Evolutionary conservation across 257 asterid genomes (phyloP).

Genomic region (Lantana camara): DNA sequence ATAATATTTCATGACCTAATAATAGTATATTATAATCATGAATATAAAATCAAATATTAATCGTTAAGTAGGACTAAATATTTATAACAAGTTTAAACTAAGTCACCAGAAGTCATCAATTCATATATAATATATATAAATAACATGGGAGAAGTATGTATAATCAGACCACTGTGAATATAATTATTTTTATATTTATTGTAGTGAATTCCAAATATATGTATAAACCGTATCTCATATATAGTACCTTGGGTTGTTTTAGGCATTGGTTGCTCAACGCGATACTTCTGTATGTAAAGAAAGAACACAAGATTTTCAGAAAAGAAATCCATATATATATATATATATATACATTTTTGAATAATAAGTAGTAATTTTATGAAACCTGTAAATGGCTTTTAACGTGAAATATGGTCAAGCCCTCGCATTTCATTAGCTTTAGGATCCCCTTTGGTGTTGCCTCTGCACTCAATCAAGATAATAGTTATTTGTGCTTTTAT

Average conservation of each 20-base stretch:
- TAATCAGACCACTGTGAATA: too few relatives aligned
- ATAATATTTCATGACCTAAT: too few relatives aligned
- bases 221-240: too few relatives aligned
- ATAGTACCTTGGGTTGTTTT: slow-evolving; percentile 35
- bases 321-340: neutral
- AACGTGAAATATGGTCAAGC: slow-evolving; percentile 50
- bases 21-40: too few relatives aligned
- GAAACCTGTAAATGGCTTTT: slow-evolving; percentile 67
- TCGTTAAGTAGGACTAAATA: too few relatives aligned
- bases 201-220: too few relatives aligned
- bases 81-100: too few relatives aligned
- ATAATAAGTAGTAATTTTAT: neutral
- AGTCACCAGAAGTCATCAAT: too few relatives aligned
- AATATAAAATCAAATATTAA: too few relatives aligned
- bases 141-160: too few relatives aligned
- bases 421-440: slow-evolving; percentile 51
- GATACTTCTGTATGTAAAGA: slow-evolving; percentile 45
- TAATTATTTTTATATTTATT: too few relatives aligned
- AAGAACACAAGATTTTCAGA: neutral
- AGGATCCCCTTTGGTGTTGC: slow-evolving; percentile 61
- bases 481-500: neutral
- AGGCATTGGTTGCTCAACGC: slow-evolving; percentile 24
- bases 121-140: too few relatives aligned
- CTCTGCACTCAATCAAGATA: slow-evolving; percentile 37
- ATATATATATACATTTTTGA: neutral